Evolutionary conservation across 176 grass and related monocot species (phyloP).

Genomic region (Saccharum officinarum): DNA sequence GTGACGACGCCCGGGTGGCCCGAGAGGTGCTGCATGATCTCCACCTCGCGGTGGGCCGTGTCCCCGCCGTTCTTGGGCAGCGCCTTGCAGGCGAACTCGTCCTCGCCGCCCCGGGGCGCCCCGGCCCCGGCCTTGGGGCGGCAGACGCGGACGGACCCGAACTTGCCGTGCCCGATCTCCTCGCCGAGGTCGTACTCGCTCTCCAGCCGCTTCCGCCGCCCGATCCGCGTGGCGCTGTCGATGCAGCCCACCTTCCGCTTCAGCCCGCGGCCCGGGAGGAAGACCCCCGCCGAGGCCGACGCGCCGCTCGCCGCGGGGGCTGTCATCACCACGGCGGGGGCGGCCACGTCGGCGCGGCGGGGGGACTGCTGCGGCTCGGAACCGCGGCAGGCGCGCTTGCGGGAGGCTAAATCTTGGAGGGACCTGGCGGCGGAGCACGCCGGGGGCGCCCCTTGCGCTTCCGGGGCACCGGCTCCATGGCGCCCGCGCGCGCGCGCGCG

Average conservation of each 20-base stretch:
- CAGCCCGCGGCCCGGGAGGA: slow-evolving; percentile 38
- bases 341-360: neutral
- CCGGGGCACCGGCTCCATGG: slow-evolving; percentile 32
- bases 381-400: slow-evolving; percentile 9
- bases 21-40: slow-evolving; percentile 84
- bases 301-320: slow-evolving; percentile 26
- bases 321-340: neutral
- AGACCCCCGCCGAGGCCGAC: slow-evolving; percentile 16
- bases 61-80: slow-evolving; percentile 56
- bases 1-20: slow-evolving; percentile 70
- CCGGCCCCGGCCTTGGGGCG: slow-evolving; percentile 32
- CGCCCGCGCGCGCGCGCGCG: neutral
- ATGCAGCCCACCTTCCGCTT: slow-evolving; percentile 75
- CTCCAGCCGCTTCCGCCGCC: slow-evolving; percentile 60
- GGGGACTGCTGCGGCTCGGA: neutral
- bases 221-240: slow-evolving; percentile 54
- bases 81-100: slow-evolving; percentile 64
- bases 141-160: slow-evolving; percentile 66
- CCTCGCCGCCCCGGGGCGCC: neutral
- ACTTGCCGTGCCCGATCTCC: slow-evolving; percentile 64
- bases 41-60: slow-evolving; percentile 66
- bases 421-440: slow-evolving; percentile 30
- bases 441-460: slow-evolving; percentile 48
- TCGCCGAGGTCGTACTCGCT: slow-evolving; percentile 54
- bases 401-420: slow-evolving; percentile 30